Evolutionary conservation across 1,139 yeast genomes (phyloP), one percentile per base, ranked within the genome.

Genomic region (Saccharomyces uvarum): DNA sequence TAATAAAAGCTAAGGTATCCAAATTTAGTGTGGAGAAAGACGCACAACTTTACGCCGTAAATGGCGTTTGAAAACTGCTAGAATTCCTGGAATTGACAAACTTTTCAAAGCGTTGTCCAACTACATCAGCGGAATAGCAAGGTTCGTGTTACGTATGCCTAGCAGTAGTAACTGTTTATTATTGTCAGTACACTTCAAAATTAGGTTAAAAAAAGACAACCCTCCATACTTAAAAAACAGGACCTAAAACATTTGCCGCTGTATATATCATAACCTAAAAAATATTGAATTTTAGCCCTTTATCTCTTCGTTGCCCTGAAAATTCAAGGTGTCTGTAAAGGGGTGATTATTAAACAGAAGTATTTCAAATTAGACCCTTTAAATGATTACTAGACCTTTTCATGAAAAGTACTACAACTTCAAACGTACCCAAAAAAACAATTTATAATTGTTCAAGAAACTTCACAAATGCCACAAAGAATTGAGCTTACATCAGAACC

Each of bases 401-500:
- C 14, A 8, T 28, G 19, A 11, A 14, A 13, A 7, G 2, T 11
- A 13, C 5, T 11, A 21, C 31, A 16, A 27, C 31, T 46, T 27
- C 19, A 8, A 46, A 21, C 16, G 1, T 16, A 21, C 5, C 5
- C 2, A 6, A 21, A 19, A 4, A 38, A 38, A 4, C 29, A 46
- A 24, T 8, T 26, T 16, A 21, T 5, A 21, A 13, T 13, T 14
- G 4, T 6, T n/a, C 24, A 26, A 8, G 21, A 38, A 16, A 38
- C 11, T 6, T 8, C n/a, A 4, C 5, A 46, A 14, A 46, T 27
- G 48, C 29, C 48, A 21, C 46, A 19, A 64, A 70, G 70, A 21
- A 68, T 70, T 46, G 68, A 68, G 54, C 57, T 70, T 48, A 58
- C 66, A 24, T 72, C 69, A 49, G 65, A 62, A 14, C 72, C 73